Percentiles rank a stretch among this genome's conserved stretches.
These are phyloP conservation scores for Trichoderma asperelloides DNA, from an alignment of 495 filamentous ascomycete species.

Conservation along the genomic window DNA sequence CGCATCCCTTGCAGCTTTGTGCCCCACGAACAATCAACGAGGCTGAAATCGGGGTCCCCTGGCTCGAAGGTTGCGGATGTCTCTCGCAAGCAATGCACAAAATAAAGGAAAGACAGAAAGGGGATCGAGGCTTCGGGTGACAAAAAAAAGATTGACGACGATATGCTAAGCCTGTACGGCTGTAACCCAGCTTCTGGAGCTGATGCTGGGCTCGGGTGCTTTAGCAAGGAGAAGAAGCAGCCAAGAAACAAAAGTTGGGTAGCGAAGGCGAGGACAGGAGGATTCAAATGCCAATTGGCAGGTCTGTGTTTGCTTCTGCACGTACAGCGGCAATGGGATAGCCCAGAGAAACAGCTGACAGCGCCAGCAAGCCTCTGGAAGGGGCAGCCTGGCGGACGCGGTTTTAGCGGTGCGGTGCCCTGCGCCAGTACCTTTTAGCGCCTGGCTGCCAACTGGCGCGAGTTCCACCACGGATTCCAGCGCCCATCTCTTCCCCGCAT, in stretches of 20 bases:
- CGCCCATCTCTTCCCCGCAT: neutral
- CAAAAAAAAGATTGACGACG: neutral
- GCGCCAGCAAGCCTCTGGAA: neutral
- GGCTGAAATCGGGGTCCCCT: constrained; percentile 5
- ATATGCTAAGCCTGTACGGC: neutral
- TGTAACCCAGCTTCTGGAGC: neutral
- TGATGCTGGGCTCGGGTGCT: neutral
- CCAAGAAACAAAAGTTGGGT: neutral
- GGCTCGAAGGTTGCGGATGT: neutral
- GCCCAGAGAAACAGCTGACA: neutral
- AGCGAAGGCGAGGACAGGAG: neutral
- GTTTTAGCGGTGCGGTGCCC: neutral
- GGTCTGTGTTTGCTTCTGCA: neutral
- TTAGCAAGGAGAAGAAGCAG: neutral
- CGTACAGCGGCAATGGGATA: neutral
- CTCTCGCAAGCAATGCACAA: neutral
- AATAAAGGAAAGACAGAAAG: neutral
- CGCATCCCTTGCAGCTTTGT: constrained; percentile 4
- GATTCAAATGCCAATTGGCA: neutral
- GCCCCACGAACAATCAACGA: neutral
- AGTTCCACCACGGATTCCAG: neutral
- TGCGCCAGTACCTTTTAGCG: neutral
- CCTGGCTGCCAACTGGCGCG: neutral
- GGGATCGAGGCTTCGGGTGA: neutral
- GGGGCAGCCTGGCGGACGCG: neutral